These are phyloP conservation scores for Hanseniaspora lachancei DNA, from an alignment of 805 yeast species.

Conservation along the genomic window DNA sequence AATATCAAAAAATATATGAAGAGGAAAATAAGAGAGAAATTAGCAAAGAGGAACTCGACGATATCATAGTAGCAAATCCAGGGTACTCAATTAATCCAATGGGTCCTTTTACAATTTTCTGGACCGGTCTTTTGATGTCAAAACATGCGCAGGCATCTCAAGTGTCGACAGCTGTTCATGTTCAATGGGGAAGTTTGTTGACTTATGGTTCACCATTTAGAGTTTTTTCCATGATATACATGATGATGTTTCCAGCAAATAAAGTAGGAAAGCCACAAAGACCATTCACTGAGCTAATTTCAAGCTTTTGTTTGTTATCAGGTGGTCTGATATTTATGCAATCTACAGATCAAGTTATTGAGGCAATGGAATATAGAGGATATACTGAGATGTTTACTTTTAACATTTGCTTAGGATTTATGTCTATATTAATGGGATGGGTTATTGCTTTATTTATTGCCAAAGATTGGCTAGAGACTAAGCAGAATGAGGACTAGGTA, in stretches of 20 bases:
- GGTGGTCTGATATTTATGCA: slow-evolving; percentile 93
- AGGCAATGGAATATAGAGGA: slow-evolving; percentile 71
- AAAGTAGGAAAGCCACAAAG: slow-evolving; percentile 25
- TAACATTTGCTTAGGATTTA: slow-evolving; percentile 69
- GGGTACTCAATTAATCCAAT: slow-evolving; percentile 88
- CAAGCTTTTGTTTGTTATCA: slow-evolving; percentile 62
- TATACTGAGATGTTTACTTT: slow-evolving; percentile 80
- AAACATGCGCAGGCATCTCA: slow-evolving; percentile 77
- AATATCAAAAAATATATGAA: slow-evolving; percentile 17
- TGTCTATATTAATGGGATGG: slow-evolving; percentile 79
- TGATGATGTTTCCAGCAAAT: slow-evolving; percentile 27
- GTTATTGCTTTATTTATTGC: slow-evolving; percentile 55
- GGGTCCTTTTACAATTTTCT: slow-evolving; percentile 83
- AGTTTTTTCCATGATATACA: slow-evolving; percentile 44
- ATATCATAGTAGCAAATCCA: slow-evolving; percentile 37
- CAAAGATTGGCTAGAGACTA: slow-evolving; percentile 37
- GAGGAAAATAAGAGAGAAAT: slow-evolving; percentile 8
- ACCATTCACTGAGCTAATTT: slow-evolving; percentile 78
- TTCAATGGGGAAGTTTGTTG: slow-evolving; percentile 84
- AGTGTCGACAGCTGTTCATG: slow-evolving; percentile 66
- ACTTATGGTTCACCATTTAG: slow-evolving; percentile 75
- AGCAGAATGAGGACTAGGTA: not conserved
- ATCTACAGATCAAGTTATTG: slow-evolving; percentile 73
- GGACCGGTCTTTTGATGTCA: slow-evolving; percentile 95
- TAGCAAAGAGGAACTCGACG: slow-evolving; percentile 10